Evolutionary conservation across 2,329 filamentous ascomycete species (phyloP), one percentile per base, ranked within the genome.

Genomic region (Hypomyces perniciosus): DNA sequence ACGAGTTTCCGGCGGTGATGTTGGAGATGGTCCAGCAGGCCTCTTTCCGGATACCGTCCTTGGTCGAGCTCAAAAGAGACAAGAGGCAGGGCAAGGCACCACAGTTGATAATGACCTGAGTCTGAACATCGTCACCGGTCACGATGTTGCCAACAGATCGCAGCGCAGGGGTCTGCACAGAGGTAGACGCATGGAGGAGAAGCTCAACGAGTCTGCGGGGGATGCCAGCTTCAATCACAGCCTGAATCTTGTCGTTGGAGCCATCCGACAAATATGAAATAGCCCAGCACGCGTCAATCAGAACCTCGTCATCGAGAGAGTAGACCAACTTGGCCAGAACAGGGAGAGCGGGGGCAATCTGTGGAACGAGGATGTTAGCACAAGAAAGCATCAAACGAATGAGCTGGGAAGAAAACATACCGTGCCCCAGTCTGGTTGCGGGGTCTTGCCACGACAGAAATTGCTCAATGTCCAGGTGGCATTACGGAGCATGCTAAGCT

Each of bases 1-100:
- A 90, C 35, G 92, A 96, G 78, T 99, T 99, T 56, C 93, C 93
- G 54, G 93, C 93, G 31, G 93, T 99, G 65, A 99, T 89, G 79
- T 99, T 99, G 68, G 91, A 96, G 62, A 99, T 99, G 46, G 93
- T 99, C 93, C 93, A 99, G 83, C 93, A 99, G 29, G 93, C 93
- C 73, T 99, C 93, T 79, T 99, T 99, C 59, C 93, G 90, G 60
- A 99, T 99, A 28, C 93, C 93, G 65, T 99, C 93, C 80, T 99
- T 99, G 65, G 89, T 93, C 34, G 92, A 97, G 78, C 91, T 92
- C 56, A 99, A 77, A 13, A 99, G 84, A 34, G 91, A 93, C 46
- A 97, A 77, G n/a, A 99, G 81, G 58, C 91, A 95, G 39, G 91
- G 85, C 43, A 99, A 81, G 59, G 93, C 86, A 54, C 93, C 92